Evolutionary conservation across 345 rosid species (phyloP).

Genomic region (Salix caprea): DNA sequence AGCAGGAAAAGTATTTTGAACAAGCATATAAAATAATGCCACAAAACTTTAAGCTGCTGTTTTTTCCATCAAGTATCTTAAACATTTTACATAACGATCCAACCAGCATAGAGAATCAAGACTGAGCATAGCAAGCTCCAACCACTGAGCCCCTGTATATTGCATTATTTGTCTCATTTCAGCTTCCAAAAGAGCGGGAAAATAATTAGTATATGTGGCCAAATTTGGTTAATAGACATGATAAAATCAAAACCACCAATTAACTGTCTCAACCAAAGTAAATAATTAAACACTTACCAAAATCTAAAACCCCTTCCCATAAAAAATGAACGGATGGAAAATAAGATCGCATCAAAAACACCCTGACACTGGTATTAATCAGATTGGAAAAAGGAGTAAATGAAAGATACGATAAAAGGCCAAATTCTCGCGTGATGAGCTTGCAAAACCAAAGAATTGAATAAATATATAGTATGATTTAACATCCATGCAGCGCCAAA

Average conservation of each 20-base stretch:
- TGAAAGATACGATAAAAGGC: not conserved
- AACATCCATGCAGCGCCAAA: constrained; percentile 4
- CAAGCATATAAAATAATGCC: not conserved
- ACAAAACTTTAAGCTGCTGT: not conserved
- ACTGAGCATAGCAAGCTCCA: not conserved
- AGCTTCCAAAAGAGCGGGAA: not conserved
- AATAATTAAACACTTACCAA: not conserved
- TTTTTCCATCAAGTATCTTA: not conserved
- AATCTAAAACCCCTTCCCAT: not conserved
- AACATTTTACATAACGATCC: not conserved
- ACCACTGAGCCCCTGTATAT: not conserved
- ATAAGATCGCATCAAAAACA: not conserved
- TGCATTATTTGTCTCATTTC: not conserved
- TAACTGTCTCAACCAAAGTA: not conserved
- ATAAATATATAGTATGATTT: not conserved
- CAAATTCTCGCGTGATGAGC: not conserved
- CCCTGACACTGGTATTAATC: not conserved
- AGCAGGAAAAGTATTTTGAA: not conserved
- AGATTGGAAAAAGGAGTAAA: not conserved
- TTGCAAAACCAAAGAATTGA: not conserved
- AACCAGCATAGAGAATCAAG: not conserved
- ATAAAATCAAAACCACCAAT: not conserved
- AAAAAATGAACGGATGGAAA: constrained; percentile 5
- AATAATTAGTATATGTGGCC: not conserved
- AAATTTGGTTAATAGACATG: not conserved